Conservation (phyloP, 208 protist species). For the Porcisia deanei region DNA sequence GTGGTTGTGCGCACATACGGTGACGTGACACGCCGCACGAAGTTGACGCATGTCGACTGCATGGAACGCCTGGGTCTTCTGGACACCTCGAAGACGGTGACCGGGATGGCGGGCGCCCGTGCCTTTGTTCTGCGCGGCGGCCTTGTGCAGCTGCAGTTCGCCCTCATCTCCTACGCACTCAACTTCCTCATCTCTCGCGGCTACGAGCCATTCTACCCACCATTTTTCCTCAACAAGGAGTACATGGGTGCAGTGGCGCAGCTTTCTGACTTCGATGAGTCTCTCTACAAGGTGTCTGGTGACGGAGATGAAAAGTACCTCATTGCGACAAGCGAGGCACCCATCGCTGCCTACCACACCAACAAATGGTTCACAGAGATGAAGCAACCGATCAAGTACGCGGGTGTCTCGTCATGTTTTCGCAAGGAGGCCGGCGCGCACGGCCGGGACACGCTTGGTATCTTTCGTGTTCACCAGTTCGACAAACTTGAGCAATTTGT, state of each 20-base stretch:
- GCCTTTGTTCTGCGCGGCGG: conserved; percentile 98
- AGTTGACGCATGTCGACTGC: conserved; percentile 92
- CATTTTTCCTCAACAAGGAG: conserved; percentile 99
- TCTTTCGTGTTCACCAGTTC: conserved; percentile 97
- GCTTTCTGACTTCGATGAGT: conserved; percentile 99
- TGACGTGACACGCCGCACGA: conserved; percentile 70
- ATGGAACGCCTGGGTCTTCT: conserved; percentile 94
- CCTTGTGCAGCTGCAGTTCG: conserved; percentile 97
- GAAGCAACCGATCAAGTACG: conserved; percentile 94
- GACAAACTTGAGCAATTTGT: conserved; percentile 98
- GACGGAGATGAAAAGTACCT: conserved; percentile 99
- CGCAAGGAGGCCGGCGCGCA: conserved; percentile 99
- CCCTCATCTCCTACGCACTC: conserved; percentile 98
- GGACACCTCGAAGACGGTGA: conserved; percentile 77
- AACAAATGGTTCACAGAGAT: conserved; percentile 94
- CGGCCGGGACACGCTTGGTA: conserved; percentile 94
- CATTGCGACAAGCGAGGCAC: conserved; percentile 99
- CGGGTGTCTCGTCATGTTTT: conserved; percentile 99
- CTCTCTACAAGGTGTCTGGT: conserved; percentile 98
- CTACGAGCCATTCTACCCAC: conserved; percentile 98
- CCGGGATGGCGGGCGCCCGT: conserved; percentile 94
- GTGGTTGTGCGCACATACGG: conserved; percentile 83
- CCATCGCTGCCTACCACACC: conserved; percentile 97
- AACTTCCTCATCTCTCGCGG: conserved; percentile 92
- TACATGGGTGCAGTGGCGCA: conserved; percentile 97